Base-by-base conservation (phyloP, 129 eudicot genomes). In the Cynara cardunculus region DNA sequence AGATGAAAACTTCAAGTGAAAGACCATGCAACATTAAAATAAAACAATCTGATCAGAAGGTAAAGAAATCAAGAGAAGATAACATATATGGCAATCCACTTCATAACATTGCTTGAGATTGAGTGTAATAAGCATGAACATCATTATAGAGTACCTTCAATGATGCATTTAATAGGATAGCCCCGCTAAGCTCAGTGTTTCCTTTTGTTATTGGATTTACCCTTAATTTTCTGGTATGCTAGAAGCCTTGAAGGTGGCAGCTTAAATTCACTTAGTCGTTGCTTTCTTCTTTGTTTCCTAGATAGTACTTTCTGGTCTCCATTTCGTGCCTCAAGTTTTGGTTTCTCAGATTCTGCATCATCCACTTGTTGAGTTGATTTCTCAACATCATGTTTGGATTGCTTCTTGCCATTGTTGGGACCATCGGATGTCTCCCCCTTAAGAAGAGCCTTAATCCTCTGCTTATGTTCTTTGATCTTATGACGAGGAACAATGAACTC, bases 401-500 rank as follows among this genome's bases (percentile, higher is more conserved):
- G 74, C 46, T 85, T 83, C 79, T 71, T 72, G 25, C 81, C 84
- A 71, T 31, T 67, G 16, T 26, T 56, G 5, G n/a, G 71, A 8
- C 72, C 64, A 39, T 68, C 64, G 8, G 88, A 78, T 11, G 73
- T 21, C 79, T 84, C 88, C 34, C 88, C 91, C 25, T 79, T 70
- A 32, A 78, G 71, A 72, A 78, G 41, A 44, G 84, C 73, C 73
- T 87, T 93, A 35, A 24, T 80, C 84, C 37, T 85, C 85, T 85
- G 84, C 46, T 90, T 87, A 10, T 74, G 81, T 46, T 84, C 84
- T 62, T 73, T 27, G 21, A 80, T 84, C 89, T 91, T 87, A 26
- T 28, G 77, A 39, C 76, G 83, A n/a, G 94, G 96, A 68, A 87
- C 97, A 88, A 83, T 74, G 85, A 94, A 94, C 68, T 92, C 97